These are phyloP conservation scores for Fraxinus americana DNA, from an alignment of 257 asterid genomes.

Conservation along the genomic window DNA sequence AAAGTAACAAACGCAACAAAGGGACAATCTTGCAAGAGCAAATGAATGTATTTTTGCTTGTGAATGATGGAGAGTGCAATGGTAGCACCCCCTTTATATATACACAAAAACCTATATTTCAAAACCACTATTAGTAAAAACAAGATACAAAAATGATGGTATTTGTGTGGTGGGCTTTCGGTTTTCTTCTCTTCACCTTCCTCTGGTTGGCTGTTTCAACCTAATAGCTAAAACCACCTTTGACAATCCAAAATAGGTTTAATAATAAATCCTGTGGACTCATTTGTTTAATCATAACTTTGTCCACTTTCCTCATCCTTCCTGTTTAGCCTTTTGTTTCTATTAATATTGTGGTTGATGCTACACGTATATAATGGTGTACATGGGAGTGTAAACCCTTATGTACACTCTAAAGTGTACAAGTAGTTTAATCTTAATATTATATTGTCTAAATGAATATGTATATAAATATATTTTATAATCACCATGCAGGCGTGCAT, in stretches of 20 bases:
- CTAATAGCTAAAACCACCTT: slow-evolving; percentile 29
- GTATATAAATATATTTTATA: too few relatives aligned
- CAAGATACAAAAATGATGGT: slow-evolving; percentile 21
- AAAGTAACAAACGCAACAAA: background rate
- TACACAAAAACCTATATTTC: slow-evolving; percentile 15
- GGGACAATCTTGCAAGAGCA: background rate
- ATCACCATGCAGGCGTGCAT: too few relatives aligned
- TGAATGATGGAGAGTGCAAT: slow-evolving; percentile 25
- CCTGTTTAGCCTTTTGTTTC: too few relatives aligned
- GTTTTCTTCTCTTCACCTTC: slow-evolving; percentile 15
- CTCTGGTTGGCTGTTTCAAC: slow-evolving; percentile 1
- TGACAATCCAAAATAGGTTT: slow-evolving; percentile 6
- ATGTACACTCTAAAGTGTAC: too few relatives aligned
- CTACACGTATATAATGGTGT: too few relatives aligned
- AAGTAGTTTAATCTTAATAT: too few relatives aligned
- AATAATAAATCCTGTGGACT: slow-evolving; percentile 15
- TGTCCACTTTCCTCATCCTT: slow-evolving; percentile 6
- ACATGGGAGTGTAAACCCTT: too few relatives aligned
- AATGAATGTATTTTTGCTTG: slow-evolving; percentile 13
- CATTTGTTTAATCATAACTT: slow-evolving; percentile 17
- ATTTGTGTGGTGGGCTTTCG: slow-evolving; percentile 21
- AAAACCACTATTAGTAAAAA: slow-evolving; percentile 30
- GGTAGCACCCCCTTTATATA: slow-evolving; percentile 9
- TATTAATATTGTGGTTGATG: too few relatives aligned
- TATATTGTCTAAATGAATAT: too few relatives aligned